Percentiles rank a stretch among this genome's conserved stretches.
These are phyloP conservation scores for Ocimum tenuiflorum DNA, from an alignment of 257 asterid genomes.

Conservation along the genomic window DNA sequence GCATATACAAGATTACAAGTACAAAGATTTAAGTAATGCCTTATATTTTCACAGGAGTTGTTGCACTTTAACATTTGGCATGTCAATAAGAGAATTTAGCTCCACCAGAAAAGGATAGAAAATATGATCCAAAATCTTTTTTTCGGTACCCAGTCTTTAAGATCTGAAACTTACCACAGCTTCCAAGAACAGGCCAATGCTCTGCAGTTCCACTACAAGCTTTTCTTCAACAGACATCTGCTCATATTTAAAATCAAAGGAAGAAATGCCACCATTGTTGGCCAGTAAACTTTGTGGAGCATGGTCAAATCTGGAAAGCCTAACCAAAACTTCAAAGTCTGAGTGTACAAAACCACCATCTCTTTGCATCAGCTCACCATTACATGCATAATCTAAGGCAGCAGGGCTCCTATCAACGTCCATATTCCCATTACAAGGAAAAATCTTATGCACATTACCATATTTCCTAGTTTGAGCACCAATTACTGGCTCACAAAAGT, in stretches of 20 bases:
- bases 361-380: conserved; percentile 43
- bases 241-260: conserved; percentile 57
- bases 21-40: too few species aligned
- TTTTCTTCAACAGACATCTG: conserved; percentile 65
- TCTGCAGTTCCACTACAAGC: conserved; percentile 69
- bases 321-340: conserved; percentile 56
- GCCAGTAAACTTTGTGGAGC: conserved; percentile 37
- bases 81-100: conserved; percentile 15
- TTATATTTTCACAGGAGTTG: neutral
- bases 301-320: conserved; percentile 50
- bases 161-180: conserved; percentile 61
- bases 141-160: neutral
- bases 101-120: neutral
- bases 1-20: neutral
- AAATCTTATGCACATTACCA: conserved; percentile 41
- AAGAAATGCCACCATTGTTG: conserved; percentile 33
- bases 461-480: conserved; percentile 47
- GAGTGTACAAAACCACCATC: conserved; percentile 54
- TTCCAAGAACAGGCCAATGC: conserved; percentile 67
- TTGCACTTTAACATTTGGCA: conserved; percentile 6
- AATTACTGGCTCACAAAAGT: conserved; percentile 41
- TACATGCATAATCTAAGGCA: conserved; percentile 31
- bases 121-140: neutral
- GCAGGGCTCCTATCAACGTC: conserved; percentile 31
- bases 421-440: conserved; percentile 48